phyloP scores from a whole-genome alignment of 2,329 filamentous ascomycete genomes.

The Myriosclerotinia duriaeana region DNA sequence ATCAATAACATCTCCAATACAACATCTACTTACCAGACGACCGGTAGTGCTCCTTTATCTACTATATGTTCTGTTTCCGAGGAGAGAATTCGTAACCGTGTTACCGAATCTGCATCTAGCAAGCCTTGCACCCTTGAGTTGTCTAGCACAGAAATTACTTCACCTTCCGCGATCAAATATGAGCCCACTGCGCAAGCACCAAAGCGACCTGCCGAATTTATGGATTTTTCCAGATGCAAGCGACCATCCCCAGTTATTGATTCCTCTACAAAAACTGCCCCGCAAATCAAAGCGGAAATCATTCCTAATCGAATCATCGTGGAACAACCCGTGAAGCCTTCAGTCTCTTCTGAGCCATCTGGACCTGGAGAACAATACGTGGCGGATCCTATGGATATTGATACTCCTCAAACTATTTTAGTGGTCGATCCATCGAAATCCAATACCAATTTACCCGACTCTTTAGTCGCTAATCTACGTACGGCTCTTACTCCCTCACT shows the following conservation, averaged over 20 bases:
- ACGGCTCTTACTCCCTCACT: not conserved
- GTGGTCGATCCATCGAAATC: too few relatives aligned
- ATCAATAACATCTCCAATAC: not conserved
- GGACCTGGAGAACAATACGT: not conserved
- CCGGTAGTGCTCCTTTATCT: not conserved
- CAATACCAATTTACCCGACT: too few relatives aligned
- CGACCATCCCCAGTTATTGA: not conserved
- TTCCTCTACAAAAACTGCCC: not conserved
- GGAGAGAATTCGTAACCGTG: rapidly evolving
- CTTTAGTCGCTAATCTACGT: not conserved
- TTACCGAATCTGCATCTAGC: not conserved
- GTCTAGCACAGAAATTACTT: too few relatives aligned
- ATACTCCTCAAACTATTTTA: not conserved
- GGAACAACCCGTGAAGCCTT: not conserved
- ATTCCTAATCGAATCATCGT: not conserved
- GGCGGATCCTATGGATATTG: not conserved
- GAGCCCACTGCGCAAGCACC: not conserved
- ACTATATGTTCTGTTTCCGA: too few relatives aligned
- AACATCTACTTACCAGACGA: too few relatives aligned
- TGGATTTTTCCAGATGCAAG: not conserved
- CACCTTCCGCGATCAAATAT: not conserved
- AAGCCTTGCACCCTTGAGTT: not conserved
- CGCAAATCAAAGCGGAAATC: not conserved
- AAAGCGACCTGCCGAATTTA: not conserved
- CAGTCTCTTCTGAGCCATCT: not conserved